Percentiles rank a stretch among this genome's conserved stretches.
These are phyloP conservation scores for Pleurotus cornucopiae DNA, from an alignment of 768 basidiomycete genomes.

Conservation along the genomic window DNA sequence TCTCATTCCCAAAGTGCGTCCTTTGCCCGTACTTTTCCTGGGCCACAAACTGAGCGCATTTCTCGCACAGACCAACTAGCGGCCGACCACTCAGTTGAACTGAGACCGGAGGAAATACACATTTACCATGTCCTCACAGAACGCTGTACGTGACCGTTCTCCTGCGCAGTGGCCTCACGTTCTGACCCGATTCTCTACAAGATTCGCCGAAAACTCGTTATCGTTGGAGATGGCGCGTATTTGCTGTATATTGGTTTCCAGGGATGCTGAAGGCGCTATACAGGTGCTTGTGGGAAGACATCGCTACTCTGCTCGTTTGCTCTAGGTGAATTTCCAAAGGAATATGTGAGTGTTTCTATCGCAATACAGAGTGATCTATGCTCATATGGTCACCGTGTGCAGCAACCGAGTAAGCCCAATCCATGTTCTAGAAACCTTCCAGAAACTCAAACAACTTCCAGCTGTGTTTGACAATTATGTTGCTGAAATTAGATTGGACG, in stretches of 20 bases:
- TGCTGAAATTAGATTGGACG: constrained; percentile 95
- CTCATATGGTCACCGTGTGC: constrained; percentile 12
- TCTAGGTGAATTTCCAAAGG: constrained; percentile 90
- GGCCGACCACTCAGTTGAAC: constrained; percentile 7
- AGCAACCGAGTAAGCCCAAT: constrained; percentile 56
- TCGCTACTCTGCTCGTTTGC: constrained; percentile 89
- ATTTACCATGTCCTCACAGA: constrained; percentile 7
- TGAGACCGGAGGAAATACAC: constrained; percentile 8
- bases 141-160: constrained; percentile 7
- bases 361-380: constrained; percentile 2
- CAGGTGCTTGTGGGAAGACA: constrained; percentile 96
- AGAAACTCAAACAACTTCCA: constrained; percentile 26
- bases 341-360: constrained; percentile 67
- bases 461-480: constrained; percentile 99
- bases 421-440: constrained; percentile 12
- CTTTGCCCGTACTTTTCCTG: not conserved
- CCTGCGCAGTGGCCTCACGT: not conserved
- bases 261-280: constrained; percentile 15
- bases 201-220: constrained; percentile 94
- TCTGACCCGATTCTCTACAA: constrained; percentile 21
- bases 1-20: not conserved
- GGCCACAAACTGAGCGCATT: not conserved
- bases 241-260: constrained; percentile 11
- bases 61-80: not conserved
- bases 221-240: constrained; percentile 89